These are phyloP conservation scores for Eucalyptus cladocalyx DNA, from an alignment of 345 rosid genomes.

Conservation along the genomic window DNA sequence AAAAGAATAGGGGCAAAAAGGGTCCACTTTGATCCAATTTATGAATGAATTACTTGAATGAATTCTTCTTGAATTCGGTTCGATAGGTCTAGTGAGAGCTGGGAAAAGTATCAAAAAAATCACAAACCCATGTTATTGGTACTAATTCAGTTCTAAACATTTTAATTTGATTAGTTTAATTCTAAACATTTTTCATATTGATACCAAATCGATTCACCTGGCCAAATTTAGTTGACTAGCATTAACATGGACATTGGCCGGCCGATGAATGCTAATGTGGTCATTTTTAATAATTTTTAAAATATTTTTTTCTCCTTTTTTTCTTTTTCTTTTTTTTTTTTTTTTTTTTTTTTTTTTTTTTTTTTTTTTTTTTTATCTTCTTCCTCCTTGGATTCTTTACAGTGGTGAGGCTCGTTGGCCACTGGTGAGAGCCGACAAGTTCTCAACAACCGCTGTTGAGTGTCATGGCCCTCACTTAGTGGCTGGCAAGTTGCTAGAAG, in stretches of 20 bases:
- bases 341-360: fast-evolving
- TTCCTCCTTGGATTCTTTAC: too few relatives aligned
- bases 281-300: too few relatives aligned
- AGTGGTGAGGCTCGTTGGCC: too few relatives aligned
- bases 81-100: not conserved
- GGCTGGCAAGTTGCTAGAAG: fast-evolving
- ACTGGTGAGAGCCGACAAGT: fast-evolving
- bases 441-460: fast-evolving
- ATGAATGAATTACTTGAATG: not conserved
- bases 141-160: fast-evolving
- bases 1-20: not conserved
- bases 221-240: fast-evolving
- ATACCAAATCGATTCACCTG: fast-evolving
- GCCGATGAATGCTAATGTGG: fast-evolving
- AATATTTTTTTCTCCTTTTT: too few relatives aligned
- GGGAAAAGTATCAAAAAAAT: too few relatives aligned
- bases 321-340: fast-evolving
- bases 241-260: fast-evolving
- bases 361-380: too few relatives aligned
- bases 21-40: not conserved
- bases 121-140: fast-evolving
- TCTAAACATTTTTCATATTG: too few relatives aligned
- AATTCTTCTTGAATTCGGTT: not conserved
- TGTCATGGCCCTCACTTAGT: too few relatives aligned
- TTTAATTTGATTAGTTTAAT: too few relatives aligned